A percentile compares a stretch with the other conserved stretches of the same genome.
phyloP scores from a whole-genome alignment of 345 rosid species.

The Luvunga scandens region DNA sequence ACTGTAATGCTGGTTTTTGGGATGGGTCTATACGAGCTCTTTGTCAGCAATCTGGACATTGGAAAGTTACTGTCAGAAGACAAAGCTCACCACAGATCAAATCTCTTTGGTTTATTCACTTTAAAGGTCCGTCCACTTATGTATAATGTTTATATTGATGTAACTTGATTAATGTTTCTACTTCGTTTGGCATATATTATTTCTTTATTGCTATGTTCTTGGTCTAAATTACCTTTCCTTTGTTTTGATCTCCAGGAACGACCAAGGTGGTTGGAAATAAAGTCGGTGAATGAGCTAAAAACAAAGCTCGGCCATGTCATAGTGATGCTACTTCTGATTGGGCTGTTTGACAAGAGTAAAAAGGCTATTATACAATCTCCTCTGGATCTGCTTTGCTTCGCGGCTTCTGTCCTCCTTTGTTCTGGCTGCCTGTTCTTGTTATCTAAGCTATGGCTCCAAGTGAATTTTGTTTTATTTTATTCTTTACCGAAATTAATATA shows the following conservation, averaged over 20 bases:
- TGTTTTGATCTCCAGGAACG: constrained; percentile 47
- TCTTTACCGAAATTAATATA: not conserved
- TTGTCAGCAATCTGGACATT: constrained; percentile 71
- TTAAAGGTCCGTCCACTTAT: constrained; percentile 45
- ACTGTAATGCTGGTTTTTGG: constrained; percentile 97
- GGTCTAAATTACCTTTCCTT: not conserved
- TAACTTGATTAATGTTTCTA: not conserved
- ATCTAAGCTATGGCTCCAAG: constrained; percentile 58
- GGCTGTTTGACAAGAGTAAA: constrained; percentile 84
- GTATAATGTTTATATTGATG: not conserved
- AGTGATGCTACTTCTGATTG: constrained; percentile 91
- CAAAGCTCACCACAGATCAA: constrained; percentile 40
- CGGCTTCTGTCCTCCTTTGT: constrained; percentile 72
- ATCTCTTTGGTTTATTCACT: constrained; percentile 72
- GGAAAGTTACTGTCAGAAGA: constrained; percentile 42
- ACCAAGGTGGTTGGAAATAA: constrained; percentile 83
- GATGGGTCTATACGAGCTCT: constrained; percentile 93
- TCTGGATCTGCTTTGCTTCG: constrained; percentile 73
- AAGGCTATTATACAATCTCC: constrained; percentile 61
- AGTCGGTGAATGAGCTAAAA: constrained; percentile 73
- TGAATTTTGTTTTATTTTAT: constrained; percentile 5
- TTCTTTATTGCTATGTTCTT: not conserved
- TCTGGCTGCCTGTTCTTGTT: constrained; percentile 82
- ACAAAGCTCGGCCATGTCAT: constrained; percentile 92
- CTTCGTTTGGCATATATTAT: not conserved